Percentiles rank a stretch among this genome's conserved stretches.
phyloP scores from a whole-genome alignment of 805 yeast species.

The Kazachstania martiniae region DNA sequence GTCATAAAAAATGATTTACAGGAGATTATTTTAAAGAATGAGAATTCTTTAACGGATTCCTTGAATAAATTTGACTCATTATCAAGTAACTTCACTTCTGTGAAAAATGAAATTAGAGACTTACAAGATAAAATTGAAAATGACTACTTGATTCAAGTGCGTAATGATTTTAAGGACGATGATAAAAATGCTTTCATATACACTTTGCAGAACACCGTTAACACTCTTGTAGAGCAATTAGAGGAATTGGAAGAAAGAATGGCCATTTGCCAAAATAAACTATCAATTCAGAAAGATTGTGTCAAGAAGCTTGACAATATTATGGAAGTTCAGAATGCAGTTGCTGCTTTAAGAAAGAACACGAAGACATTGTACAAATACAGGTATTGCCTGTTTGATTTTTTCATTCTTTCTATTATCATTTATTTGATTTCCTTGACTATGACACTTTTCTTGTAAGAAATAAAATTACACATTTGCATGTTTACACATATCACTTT shows the following conservation, averaged over 20 bases:
- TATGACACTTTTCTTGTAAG: no score
- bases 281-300: constrained; percentile 17
- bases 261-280: constrained; percentile 9
- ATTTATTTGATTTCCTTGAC: no score
- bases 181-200: constrained; percentile 19
- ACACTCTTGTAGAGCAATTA: constrained; percentile 14
- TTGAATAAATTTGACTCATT: constrained; percentile 19
- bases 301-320: constrained; percentile 17
- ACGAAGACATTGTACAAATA: no score
- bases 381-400: no score
- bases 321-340: no score
- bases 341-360: no score
- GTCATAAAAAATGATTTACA: constrained; percentile 12
- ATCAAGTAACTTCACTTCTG: constrained; percentile 16
- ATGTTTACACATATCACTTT: no score
- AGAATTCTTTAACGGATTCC: constrained; percentile 14
- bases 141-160: constrained; percentile 21
- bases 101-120: constrained; percentile 16
- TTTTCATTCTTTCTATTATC: no score
- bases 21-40: constrained; percentile 17
- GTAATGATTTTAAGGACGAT: constrained; percentile 17
- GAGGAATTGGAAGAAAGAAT: constrained; percentile 21
- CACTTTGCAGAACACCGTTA: constrained; percentile 7
- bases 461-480: no score
- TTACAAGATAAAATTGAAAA: constrained; percentile 21